These are phyloP conservation scores for Penicillium argentinense DNA, from an alignment of 495 filamentous ascomycete genomes.

Conservation along the genomic window DNA sequence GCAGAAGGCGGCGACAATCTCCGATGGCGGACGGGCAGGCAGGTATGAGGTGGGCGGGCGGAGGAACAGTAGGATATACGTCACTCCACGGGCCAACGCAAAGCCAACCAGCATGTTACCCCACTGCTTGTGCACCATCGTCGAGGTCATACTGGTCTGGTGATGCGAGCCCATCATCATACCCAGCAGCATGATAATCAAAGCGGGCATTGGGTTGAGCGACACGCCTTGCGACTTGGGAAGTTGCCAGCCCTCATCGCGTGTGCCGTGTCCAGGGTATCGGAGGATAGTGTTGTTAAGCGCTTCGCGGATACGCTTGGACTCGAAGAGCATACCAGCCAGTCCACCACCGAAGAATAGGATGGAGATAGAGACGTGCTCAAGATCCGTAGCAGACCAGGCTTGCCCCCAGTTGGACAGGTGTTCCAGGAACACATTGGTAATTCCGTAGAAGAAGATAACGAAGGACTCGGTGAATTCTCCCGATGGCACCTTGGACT, in stretches of 20 bases:
- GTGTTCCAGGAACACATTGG: conserved; percentile 93
- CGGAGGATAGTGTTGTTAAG: conserved; percentile 64
- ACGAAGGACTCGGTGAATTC: conserved; percentile 87
- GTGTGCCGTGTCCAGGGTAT: conserved; percentile 36
- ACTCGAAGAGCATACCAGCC: conserved; percentile 94
- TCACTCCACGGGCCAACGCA: conserved; percentile 72
- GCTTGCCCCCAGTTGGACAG: conserved; percentile 65
- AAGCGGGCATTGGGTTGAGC: conserved; percentile 84
- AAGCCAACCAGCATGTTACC: conserved; percentile 82
- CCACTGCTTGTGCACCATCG: conserved; percentile 95
- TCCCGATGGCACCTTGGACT: conserved; percentile 68
- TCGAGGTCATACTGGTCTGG: conserved; percentile 78
- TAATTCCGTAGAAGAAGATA: conserved; percentile 85
- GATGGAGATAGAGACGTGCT: conserved; percentile 90
- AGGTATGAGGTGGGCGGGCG: conserved; percentile 80
- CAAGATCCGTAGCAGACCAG: conserved; percentile 79
- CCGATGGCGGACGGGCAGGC: conserved; percentile 88
- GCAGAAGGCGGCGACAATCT: conserved; percentile 83
- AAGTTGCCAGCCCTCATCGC: conserved; percentile 50
- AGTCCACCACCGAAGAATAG: conserved; percentile 96
- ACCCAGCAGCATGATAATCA: conserved; percentile 82
- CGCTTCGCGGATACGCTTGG: conserved; percentile 62
- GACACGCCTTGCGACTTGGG: conserved; percentile 73
- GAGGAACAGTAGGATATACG: conserved; percentile 78
- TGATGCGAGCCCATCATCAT: conserved; percentile 95